A percentile compares a stretch with the other conserved stretches of the same genome.
Conservation (phyloP, 805 yeast species). For the Starmerella scarabaei region DNA sequence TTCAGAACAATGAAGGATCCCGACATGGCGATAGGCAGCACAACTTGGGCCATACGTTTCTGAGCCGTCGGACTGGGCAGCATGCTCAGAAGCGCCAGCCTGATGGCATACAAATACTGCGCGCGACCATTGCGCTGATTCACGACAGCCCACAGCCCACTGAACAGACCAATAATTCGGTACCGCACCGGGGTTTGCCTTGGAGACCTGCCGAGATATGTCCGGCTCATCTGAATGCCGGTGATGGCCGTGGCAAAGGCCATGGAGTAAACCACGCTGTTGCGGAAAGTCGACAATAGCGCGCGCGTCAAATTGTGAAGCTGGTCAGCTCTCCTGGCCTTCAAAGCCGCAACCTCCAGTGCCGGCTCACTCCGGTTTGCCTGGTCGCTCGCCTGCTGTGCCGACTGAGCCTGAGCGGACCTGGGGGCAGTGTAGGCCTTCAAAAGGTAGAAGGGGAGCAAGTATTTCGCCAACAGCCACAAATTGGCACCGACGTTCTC, state of each 20-base stretch:
- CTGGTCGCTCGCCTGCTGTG: background rate
- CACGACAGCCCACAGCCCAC: constrained; percentile 32
- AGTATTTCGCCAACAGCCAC: constrained; percentile 21
- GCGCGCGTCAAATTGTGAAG: constrained; percentile 10
- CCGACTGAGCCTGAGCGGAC: background rate
- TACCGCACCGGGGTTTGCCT: constrained; percentile 27
- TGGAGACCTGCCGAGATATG: constrained; percentile 24
- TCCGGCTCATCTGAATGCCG: constrained; percentile 29
- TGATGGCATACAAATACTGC: constrained; percentile 26
- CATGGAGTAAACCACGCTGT: constrained; percentile 27
- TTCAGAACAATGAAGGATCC: constrained; percentile 13
- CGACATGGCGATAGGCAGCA: constrained; percentile 27
- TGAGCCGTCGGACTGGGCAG: constrained; percentile 17
- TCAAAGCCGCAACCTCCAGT: background rate
- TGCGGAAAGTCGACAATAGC: constrained; percentile 23
- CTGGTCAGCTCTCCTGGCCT: background rate
- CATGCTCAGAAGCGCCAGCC: constrained; percentile 26
- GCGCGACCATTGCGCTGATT: constrained; percentile 27
- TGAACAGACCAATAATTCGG: constrained; percentile 30
- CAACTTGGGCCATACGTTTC: constrained; percentile 24
- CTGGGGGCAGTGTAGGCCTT: constrained; percentile 7
- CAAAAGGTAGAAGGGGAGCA: constrained; percentile 24
- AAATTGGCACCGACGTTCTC: constrained; percentile 22
- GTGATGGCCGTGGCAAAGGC: constrained; percentile 30
- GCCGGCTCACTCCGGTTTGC: background rate